A percentile compares a stretch with the other conserved stretches of the same genome.
Conservation (phyloP, 1,284 basidiomycete species). For the Sanghuangporus sanghuang region DNA sequence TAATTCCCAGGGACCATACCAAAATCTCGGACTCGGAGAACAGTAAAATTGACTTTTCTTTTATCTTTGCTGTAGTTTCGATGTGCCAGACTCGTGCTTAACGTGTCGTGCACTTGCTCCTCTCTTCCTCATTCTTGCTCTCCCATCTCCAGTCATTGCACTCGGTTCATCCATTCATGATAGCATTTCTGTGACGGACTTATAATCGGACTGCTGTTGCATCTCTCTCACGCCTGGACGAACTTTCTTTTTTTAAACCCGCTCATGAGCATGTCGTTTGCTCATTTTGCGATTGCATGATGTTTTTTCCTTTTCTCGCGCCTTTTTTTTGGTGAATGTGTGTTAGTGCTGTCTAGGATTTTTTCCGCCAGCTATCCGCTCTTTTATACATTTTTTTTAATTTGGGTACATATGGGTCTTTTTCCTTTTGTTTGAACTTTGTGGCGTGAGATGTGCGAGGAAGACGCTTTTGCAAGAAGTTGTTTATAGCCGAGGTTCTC, state of each 20-base stretch:
- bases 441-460: no score
- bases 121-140: not conserved
- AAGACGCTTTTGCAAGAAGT: no score
- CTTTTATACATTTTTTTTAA: conserved; percentile 11
- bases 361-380: conserved; percentile 8
- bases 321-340: not conserved
- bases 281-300: not conserved
- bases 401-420: not conserved
- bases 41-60: not conserved
- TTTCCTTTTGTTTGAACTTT: no score
- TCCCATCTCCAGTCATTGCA: not conserved
- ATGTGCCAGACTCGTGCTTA: not conserved
- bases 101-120: not conserved
- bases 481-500: no score
- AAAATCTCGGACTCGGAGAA: not conserved
- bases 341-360: not conserved
- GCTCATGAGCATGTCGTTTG: not conserved
- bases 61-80: not conserved
- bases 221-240: conserved; percentile 2
- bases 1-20: not conserved
- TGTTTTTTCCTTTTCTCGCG: not conserved
- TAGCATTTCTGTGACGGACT: conserved; percentile 4
- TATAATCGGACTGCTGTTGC: not conserved
- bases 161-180: not conserved
- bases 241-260: not conserved